Percentiles rank a stretch among this genome's conserved stretches.
Conservation (phyloP, 2,329 filamentous ascomycete genomes). For the Pyrenophora teres region DNA sequence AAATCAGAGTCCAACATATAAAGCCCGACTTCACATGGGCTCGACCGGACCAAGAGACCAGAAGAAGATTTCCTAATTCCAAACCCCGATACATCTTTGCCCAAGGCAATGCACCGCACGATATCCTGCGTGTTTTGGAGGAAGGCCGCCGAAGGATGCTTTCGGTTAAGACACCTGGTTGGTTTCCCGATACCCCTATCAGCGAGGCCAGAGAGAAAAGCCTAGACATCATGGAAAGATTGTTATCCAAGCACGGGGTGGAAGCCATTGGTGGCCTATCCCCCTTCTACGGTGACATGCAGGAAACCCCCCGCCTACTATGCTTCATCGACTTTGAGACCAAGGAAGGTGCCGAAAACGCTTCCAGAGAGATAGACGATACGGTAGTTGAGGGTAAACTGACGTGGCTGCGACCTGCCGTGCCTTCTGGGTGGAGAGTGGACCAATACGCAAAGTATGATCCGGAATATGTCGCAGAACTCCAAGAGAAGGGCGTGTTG, state of each 20-base stretch:
- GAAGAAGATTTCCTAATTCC: not conserved
- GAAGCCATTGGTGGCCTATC: constrained; percentile 17
- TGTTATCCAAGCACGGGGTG: constrained; percentile 23
- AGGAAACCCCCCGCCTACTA: constrained; percentile 16
- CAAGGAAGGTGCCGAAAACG: constrained; percentile 27
- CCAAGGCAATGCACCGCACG: constrained; percentile 9
- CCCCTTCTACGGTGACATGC: constrained; percentile 13
- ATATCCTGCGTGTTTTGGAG: constrained; percentile 19
- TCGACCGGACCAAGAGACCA: not conserved
- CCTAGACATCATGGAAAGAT: constrained; percentile 10
- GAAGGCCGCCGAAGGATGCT: constrained; percentile 29
- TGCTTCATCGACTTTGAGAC: constrained; percentile 31
- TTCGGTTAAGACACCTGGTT: constrained; percentile 25
- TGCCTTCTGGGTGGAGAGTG: constrained; percentile 12
- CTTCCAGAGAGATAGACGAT: constrained; percentile 17
- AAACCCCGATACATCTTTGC: constrained; percentile 10
- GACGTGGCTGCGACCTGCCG: constrained; percentile 5
- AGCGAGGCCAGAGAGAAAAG: constrained; percentile 1
- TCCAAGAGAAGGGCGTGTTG: constrained; percentile 23
- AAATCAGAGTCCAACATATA: constrained; percentile 5
- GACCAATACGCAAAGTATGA: constrained; percentile 22
- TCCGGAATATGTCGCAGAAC: constrained; percentile 11
- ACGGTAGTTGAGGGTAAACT: constrained; percentile 19
- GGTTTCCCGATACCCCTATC: constrained; percentile 6
- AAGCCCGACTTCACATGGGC: constrained; percentile 19